phyloP scores from a whole-genome alignment of 257 asterid species.

The Przewalskia tangutica region DNA sequence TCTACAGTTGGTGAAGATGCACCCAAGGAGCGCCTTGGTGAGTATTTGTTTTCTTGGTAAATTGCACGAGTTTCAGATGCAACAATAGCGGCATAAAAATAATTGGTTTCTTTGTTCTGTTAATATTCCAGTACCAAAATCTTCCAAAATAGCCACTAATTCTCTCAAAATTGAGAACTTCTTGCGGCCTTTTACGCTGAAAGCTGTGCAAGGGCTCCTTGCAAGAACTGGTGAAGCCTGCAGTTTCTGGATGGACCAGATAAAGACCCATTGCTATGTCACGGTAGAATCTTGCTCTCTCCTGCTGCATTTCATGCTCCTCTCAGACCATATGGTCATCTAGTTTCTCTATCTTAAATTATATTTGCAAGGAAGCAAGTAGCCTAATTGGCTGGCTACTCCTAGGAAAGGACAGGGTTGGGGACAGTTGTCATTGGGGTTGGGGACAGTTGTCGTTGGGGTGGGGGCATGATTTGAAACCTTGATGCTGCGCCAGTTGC shows the following conservation, averaged over 20 bases:
- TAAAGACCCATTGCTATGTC: constrained; percentile 37
- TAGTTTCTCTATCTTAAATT: not conserved
- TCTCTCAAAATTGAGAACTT: constrained; percentile 30
- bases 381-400: not conserved
- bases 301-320: not conserved
- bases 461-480: not conserved
- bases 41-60: not conserved
- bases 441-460: not conserved
- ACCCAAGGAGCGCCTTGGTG: constrained; percentile 23
- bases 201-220: constrained; percentile 31
- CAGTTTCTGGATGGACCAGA: constrained; percentile 32
- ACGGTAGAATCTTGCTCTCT: constrained; percentile 17
- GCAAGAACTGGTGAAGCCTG: constrained; percentile 21
- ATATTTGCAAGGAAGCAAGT: not conserved
- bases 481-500: not conserved
- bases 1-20: constrained; percentile 4
- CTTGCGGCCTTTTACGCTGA: constrained; percentile 26
- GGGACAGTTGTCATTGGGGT: not conserved
- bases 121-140: constrained; percentile 19
- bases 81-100: not conserved
- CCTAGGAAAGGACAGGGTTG: not conserved
- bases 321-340: not conserved
- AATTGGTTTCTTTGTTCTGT: not conserved
- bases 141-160: constrained; percentile 18
- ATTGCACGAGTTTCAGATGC: not conserved